These are phyloP conservation scores for Alternaria burnsii DNA, from an alignment of 2,329 filamentous ascomycete genomes.

Conservation along the genomic window DNA sequence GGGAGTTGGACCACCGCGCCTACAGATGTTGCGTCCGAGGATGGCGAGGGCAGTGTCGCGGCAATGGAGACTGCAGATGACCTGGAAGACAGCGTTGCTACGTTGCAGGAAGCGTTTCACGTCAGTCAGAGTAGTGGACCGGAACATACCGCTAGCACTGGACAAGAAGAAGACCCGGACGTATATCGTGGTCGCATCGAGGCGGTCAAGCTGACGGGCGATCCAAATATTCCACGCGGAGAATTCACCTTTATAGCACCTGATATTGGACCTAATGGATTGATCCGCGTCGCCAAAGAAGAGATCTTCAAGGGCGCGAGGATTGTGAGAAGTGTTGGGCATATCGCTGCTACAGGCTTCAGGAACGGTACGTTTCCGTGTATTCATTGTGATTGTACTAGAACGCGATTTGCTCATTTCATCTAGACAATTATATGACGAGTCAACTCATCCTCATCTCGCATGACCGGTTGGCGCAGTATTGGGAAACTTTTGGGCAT, in stretches of 20 bases:
- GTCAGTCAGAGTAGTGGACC: background rate
- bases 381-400: no score
- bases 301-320: constrained; percentile 75
- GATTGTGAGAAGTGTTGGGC: constrained; percentile 77
- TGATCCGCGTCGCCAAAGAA: constrained; percentile 71
- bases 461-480: constrained; percentile 78
- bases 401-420: background rate
- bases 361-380: constrained; percentile 66
- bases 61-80: constrained; percentile 27
- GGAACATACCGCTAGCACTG: background rate
- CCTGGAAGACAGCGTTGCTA: constrained; percentile 54
- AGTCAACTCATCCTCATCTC: constrained; percentile 82
- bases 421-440: constrained; percentile 74
- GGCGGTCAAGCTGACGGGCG: constrained; percentile 90
- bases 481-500: constrained; percentile 72
- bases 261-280: constrained; percentile 74
- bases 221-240: constrained; percentile 87
- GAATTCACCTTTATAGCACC: constrained; percentile 83
- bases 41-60: constrained; percentile 16
- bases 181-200: constrained; percentile 74
- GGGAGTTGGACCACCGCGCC: constrained; percentile 47
- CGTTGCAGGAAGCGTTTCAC: constrained; percentile 27
- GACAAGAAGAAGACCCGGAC: constrained; percentile 23
- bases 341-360: constrained; percentile 80
- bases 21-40: constrained; percentile 21